Evolutionary conservation across 129 eudicot genomes (phyloP), one percentile per base, ranked within the genome.

Genomic region (Ambrosia artemisiifolia): DNA sequence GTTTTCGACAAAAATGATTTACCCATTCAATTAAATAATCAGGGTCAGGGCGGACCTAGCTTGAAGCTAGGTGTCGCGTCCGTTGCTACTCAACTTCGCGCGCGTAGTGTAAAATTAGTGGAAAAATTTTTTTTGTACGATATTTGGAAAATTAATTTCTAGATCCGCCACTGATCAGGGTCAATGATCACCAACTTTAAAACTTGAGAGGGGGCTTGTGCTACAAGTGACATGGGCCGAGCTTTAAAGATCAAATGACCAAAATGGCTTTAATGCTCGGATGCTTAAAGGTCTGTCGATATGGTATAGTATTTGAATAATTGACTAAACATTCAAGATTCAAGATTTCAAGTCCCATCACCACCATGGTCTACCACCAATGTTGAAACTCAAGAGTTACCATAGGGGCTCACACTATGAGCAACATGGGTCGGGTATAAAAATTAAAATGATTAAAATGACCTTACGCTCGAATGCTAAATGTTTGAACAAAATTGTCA

Each of bases 171-270:
- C n/a, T n/a, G n/a, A 19, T 20, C 62, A 8, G 40, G 83, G 79
- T 75, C 78, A 42, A 79, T 76, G 56, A 75, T 81, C 71, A 78
- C 48, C 61, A 62, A 48, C 28, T 16, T 20, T 59, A 61, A 70
- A 69, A 70, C 56, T n/a, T 49, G 70, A 50, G 32, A 70, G 65
- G 63, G 63, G 81, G 76, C n/a, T 51, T 48, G 40, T 9, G 18
- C 33, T 20, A 36, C 10, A 11, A n/a, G 50, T 7, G 30, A 42
- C 47, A 17, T 4, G 50, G 60, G 17, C 48, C 30, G 9, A 42
- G 28, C 50, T 14, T n/a, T 5, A 32, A 44, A 76, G 30, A 38
- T 42, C 62, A 3, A 55, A 55, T 55, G 62, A 20, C 62, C 34
- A 10, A 55, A 19, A 55, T 20, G 12, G 13, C 33, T 13, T 55